Base-by-base conservation (phyloP, 2,329 filamentous ascomycete species). In the Xylaria sp. region DNA sequence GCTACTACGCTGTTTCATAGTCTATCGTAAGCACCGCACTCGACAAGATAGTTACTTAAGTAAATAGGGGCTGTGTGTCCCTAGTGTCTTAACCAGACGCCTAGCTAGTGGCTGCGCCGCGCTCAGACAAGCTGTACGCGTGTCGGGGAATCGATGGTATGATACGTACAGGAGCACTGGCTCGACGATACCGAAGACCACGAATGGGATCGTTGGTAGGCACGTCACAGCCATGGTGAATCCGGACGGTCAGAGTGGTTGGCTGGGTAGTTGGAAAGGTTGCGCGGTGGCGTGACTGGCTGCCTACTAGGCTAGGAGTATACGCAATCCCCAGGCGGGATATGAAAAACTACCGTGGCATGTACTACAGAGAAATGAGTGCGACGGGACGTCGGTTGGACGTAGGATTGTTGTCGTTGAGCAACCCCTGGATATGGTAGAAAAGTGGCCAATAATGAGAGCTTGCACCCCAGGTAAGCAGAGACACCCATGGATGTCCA, bases 181-280 rank as follows among this genome's bases (percentile, higher is more conserved):
- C 51, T 74, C 72, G 37, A 73, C 33, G 53, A 72, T 56, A 56
- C 71, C 72, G 60, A 73, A 69, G 41, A 73, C 33, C 48, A 70
- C 47, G 49, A 70, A 65, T 8, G 70, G 70, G 57, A 68, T 49
- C 15, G 64, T 59, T 46, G 67, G 67, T 23, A 70, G 29, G 25
- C 63, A 67, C 23, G 65, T 68, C 33, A 66, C 58, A 13, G 67
- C 64, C 68, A 71, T 70, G 54, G 25, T 63, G n/a, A n/a, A n/a
- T n/a, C n/a, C n/a, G n/a, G n/a, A n/a, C n/a, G n/a, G n/a, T n/a
- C n/a, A n/a, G n/a, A n/a, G n/a, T 29, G 15, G 25, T 31, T n/a
- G 9, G 15, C 15, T 6, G 8, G 17, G 7, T 41, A 19, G 17
- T 35, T 19, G 41, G 4, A 23, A 44, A 35, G 17, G 3, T 29